Base-by-base conservation (phyloP, 2,329 filamentous ascomycete species). In the Colletotrichum sp. region DNA sequence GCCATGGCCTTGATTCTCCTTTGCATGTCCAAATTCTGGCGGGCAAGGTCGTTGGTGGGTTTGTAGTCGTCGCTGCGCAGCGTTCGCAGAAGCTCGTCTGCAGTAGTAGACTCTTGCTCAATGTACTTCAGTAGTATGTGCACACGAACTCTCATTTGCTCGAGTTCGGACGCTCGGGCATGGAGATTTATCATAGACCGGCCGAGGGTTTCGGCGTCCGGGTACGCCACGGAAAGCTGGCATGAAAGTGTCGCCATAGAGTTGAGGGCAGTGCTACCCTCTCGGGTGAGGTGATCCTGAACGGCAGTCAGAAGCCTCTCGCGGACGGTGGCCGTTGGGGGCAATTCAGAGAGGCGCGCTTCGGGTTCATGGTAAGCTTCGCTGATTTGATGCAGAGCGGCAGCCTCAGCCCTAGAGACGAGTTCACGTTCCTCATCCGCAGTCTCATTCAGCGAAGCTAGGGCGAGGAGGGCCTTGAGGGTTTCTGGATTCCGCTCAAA, bases 401-500 rank as follows among this genome's bases (percentile, higher is more conserved):
- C 87, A 44, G 89, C 87, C 79, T 95, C 92, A 18, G 93, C 86
- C 24, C 87, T 86, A 32, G 90, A 87, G 12, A 95, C 80, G 2
- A 93, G 84, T 4, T 87, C 86, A 18, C 89, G 88, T 79, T 95
- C 92, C 80, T 96, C 94, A 78, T 96, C 94, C 8, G 94, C 94
- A 15, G 91, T 86, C 81, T 98, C 96, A 82, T 97, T 98, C 57
- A 92, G 88, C 13, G 92, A 88, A 24, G 94, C 94, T 9, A 98
- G 89, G 30, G 93, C 91, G 10, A 98, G 89, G 6, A 98, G 89
- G 2, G 90, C 92, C 78, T 92, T 93, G 66, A 98, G 88, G 0
- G 96, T 98, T 62, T 96, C 94, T 34, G 93, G 90, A 82, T 97
- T 98, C 80, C 95, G 93, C 86, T 99, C 96, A 83, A 98, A 98